These are phyloP conservation scores for Prunus fruticosa DNA, from an alignment of 306 rosid species.

Conservation along the genomic window DNA sequence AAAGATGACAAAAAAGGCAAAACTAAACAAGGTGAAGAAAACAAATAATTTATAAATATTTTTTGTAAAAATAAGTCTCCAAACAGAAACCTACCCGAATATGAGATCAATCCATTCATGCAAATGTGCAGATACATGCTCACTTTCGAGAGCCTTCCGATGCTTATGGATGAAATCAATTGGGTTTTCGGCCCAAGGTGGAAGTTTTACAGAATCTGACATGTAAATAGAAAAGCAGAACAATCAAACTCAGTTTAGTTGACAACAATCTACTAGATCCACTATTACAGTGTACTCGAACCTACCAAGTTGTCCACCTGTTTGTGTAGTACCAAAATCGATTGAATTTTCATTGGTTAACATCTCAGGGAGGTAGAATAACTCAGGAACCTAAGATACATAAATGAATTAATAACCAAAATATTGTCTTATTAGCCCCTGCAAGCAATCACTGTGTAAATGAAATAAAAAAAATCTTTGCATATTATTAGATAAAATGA, in stretches of 20 bases:
- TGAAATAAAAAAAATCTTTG: constrained; percentile 1
- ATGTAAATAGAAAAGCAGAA: constrained; percentile 27
- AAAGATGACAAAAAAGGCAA: constrained; percentile 12
- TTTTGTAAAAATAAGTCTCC: not conserved
- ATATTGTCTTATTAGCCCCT: constrained; percentile 1
- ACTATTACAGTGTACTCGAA: constrained; percentile 29
- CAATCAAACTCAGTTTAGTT: constrained; percentile 20
- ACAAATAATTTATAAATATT: not conserved
- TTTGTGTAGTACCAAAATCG: constrained; percentile 94
- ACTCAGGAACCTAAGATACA: constrained; percentile 82
- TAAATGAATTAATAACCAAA: constrained; percentile 7
- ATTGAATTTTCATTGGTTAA: constrained; percentile 87
- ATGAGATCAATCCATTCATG: constrained; percentile 99
- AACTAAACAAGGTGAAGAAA: not conserved
- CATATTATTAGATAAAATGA: constrained; percentile 7
- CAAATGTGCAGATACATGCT: constrained; percentile 83
- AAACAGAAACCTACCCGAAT: constrained; percentile 66
- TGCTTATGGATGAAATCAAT: constrained; percentile 95
- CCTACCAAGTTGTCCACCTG: constrained; percentile 89
- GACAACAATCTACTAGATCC: constrained; percentile 15
- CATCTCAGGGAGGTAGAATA: constrained; percentile 93
- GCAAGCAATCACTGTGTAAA: constrained; percentile 11
- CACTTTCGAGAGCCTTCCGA: constrained; percentile 95
- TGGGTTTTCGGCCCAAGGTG: constrained; percentile 94
- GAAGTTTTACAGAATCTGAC: constrained; percentile 78